Percentiles rank a stretch among this genome's conserved stretches.
phyloP scores from a whole-genome alignment of 345 rosid genomes.

The Aethionema arabicum region DNA sequence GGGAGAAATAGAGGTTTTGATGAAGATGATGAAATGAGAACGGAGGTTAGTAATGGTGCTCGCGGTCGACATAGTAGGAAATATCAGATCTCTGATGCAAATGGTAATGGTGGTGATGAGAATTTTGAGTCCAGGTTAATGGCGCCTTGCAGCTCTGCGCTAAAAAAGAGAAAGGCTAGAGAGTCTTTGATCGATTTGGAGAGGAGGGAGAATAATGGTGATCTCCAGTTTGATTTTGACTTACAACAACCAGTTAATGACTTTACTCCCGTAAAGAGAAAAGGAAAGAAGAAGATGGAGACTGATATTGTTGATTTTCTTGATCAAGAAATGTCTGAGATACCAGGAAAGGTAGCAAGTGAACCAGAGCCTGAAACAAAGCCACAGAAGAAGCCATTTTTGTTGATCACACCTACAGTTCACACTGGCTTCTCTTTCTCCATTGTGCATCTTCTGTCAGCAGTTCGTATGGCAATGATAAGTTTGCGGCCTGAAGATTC shows the following conservation, averaged over 20 bases:
- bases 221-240: conserved; percentile 38
- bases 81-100: conserved; percentile 46
- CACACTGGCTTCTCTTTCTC: conserved; percentile 96
- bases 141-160: conserved; percentile 49
- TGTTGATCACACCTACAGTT: conserved; percentile 88
- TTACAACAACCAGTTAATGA: conserved; percentile 43
- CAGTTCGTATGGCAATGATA: conserved; percentile 88
- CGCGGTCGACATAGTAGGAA: conserved; percentile 49
- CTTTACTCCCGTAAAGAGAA: conserved; percentile 53
- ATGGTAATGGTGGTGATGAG: conserved; percentile 47
- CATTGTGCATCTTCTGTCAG: conserved; percentile 89
- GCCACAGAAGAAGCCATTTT: conserved; percentile 79
- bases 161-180: conserved; percentile 71
- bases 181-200: conserved; percentile 47
- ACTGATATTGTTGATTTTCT: conserved; percentile 44
- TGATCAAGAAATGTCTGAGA: conserved; percentile 57
- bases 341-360: conserved; percentile 44
- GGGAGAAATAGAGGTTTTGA: conserved; percentile 56
- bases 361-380: conserved; percentile 69
- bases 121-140: conserved; percentile 51
- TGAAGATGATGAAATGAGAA: conserved; percentile 52
- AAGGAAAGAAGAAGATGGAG: conserved; percentile 67
- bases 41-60: conserved; percentile 43
- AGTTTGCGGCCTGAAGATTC: conserved; percentile 63
- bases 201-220: conserved; percentile 46